These are phyloP conservation scores for Wickerhamiella occidentalis DNA, from an alignment of 805 yeast genomes.

Conservation along the genomic window DNA sequence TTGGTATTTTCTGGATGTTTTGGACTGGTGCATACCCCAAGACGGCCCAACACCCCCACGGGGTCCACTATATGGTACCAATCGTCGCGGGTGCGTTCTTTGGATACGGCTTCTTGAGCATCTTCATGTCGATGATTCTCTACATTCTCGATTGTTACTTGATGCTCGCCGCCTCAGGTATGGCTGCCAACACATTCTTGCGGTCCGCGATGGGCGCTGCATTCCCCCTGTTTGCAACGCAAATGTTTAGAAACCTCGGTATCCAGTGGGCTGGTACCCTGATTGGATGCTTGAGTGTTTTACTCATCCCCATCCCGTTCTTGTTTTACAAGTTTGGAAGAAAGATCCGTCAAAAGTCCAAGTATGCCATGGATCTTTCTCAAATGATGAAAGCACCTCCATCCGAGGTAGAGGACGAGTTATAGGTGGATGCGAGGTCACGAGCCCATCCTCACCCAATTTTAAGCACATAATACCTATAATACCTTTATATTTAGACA, in stretches of 20 bases:
- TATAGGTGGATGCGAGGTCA: no score
- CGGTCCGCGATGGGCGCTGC: slow-evolving; percentile 58
- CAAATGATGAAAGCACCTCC: background rate
- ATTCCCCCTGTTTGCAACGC: slow-evolving; percentile 58
- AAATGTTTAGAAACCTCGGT: slow-evolving; percentile 58
- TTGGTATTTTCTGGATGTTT: slow-evolving; percentile 74
- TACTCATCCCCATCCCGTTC: slow-evolving; percentile 55
- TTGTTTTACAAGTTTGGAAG: slow-evolving; percentile 49
- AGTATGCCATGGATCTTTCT: slow-evolving; percentile 34
- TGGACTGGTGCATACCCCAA: slow-evolving; percentile 66
- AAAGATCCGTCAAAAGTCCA: slow-evolving; percentile 42
- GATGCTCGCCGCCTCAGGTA: slow-evolving; percentile 63
- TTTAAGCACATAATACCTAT: no score
- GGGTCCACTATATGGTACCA: slow-evolving; percentile 66
- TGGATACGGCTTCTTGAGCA: slow-evolving; percentile 55
- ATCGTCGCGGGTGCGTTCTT: slow-evolving; percentile 50
- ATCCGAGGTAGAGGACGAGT: background rate
- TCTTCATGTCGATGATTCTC: slow-evolving; percentile 56
- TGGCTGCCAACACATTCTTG: slow-evolving; percentile 59
- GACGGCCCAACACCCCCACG: slow-evolving; percentile 35
- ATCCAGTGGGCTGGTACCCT: slow-evolving; percentile 70
- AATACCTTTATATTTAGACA: no score
- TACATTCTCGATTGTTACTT: slow-evolving; percentile 63
- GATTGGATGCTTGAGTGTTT: slow-evolving; percentile 47
- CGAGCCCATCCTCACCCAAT: no score